These are phyloP conservation scores for Jacaranda copaia DNA, from an alignment of 257 asterid genomes.

Conservation along the genomic window DNA sequence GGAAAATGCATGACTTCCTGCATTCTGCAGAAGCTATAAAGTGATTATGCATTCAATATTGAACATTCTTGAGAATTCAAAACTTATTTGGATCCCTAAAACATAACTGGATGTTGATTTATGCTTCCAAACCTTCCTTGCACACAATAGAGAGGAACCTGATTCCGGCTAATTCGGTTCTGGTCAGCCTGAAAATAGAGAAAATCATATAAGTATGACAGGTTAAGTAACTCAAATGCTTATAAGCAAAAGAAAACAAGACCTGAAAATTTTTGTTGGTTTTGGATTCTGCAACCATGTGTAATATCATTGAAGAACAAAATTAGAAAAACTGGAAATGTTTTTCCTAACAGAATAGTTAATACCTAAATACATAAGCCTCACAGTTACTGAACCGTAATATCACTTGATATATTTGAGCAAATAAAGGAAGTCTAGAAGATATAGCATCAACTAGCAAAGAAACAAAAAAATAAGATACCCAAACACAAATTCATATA, in stretches of 20 bases:
- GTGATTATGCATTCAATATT: slow-evolving; percentile 36
- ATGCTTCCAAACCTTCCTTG: slow-evolving; percentile 97
- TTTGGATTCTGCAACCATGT: neutral
- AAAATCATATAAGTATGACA: slow-evolving; percentile 8
- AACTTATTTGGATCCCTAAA: slow-evolving; percentile 33
- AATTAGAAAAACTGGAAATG: neutral
- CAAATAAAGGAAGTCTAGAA: neutral
- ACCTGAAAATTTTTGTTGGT: neutral
- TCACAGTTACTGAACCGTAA: neutral
- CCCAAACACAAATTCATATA: neutral
- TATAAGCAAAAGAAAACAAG: slow-evolving; percentile 6
- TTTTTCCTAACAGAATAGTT: neutral
- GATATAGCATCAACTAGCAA: neutral
- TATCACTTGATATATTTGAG: neutral
- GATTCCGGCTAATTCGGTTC: slow-evolving; percentile 83
- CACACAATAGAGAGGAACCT: slow-evolving; percentile 87
- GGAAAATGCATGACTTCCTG: slow-evolving; percentile 85
- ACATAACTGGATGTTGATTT: slow-evolving; percentile 96
- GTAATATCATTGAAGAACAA: neutral
- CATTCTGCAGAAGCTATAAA: slow-evolving; percentile 62
- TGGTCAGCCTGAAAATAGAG: slow-evolving; percentile 79
- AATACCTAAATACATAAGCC: neutral
- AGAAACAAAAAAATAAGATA: neutral
- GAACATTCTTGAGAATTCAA: slow-evolving; percentile 30
- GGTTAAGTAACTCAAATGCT: neutral